A percentile compares a stretch with the other conserved stretches of the same genome.
Evolutionary conservation across 805 yeast species (phyloP).

Genomic region (Candida coquimbonensis): DNA sequence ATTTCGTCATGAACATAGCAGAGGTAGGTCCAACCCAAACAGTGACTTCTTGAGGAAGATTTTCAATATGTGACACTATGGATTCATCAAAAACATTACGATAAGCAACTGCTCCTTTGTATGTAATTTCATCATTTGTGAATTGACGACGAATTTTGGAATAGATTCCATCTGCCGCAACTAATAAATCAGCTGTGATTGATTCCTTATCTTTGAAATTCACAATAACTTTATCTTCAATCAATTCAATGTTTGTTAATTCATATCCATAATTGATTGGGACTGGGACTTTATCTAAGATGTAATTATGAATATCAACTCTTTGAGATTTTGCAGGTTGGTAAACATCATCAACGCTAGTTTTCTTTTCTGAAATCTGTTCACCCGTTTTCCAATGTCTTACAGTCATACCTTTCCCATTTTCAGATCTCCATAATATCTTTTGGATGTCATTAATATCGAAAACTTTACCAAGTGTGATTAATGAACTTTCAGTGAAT

Average conservation of each 20-base stretch:
- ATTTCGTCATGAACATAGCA: constrained; percentile 10
- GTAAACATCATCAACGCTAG: not conserved
- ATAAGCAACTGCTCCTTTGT: constrained; percentile 13
- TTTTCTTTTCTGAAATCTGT: not conserved
- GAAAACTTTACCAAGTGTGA: constrained; percentile 4
- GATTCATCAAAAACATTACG: constrained; percentile 11
- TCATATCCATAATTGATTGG: constrained; percentile 1
- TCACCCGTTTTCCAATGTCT: constrained; percentile 15
- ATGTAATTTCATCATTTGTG: constrained; percentile 8
- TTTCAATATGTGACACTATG: constrained; percentile 4
- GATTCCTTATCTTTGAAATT: constrained; percentile 7
- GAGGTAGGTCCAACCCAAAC: constrained; percentile 9
- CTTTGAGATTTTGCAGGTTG: constrained; percentile 10
- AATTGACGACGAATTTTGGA: constrained; percentile 13
- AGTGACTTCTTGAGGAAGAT: constrained; percentile 10
- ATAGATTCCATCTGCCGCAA: constrained; percentile 14
- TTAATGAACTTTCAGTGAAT: constrained; percentile 7
- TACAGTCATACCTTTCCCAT: constrained; percentile 1
- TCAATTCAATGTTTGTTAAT: constrained; percentile 1
- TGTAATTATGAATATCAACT: constrained; percentile 4
- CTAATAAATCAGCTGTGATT: constrained; percentile 6
- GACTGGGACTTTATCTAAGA: constrained; percentile 6
- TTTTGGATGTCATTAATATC: constrained; percentile 10
- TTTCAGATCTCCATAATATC: constrained; percentile 6
- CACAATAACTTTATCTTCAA: constrained; percentile 2